Base-by-base conservation (phyloP, 148 eudicot species). In the Cornus florida region DNA sequence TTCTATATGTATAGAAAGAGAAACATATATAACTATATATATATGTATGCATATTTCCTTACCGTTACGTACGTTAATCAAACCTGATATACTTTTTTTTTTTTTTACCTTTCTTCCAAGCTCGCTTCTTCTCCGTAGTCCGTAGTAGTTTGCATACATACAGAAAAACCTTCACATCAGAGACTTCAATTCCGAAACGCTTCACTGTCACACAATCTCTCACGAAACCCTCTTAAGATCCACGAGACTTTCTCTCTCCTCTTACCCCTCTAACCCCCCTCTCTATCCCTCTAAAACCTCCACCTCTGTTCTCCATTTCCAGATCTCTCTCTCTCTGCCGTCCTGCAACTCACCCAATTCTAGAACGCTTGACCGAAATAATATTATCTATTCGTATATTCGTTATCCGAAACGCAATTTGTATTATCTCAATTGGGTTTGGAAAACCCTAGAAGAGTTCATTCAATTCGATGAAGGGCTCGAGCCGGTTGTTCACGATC, bases 401-500 rank as follows among this genome's bases (percentile, higher is more conserved):
- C 53, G 12, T 48, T 0, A 53, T 53, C 12, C 8, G 7, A 14
- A 10, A 62, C 19, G 3, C 66, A n/a, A 62, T 62, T 62, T 62
- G 66, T 4, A 14, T 62, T 62, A 62, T 19, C 24, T 17, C 7
- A n/a, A 20, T 62, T 20, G 2, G 66, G 17, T 31, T 5, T 4
- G 0, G 10, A 23, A 43, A 75, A 43, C 71, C 70, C 78, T 75
- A 66, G 20, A 62, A 19, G 19, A 19, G 20, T 60, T 70, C 43
- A 17, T 31, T 56, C 33, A 9, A 39, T 50, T 23, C 79, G 57
- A 90, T 88, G 88, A 85, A 90, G 80, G 39, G 80, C 73, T 69
- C 92, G 17, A 81, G 86, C 64, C 91, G 82, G 31, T 74, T 86
- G 48, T 89, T 86, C 81, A 94, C 97, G 33, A 83, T 94, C 72